Evolutionary conservation across 2,329 filamentous ascomycete species (phyloP).

Genomic region (Penicillium fuscoglaucum): DNA sequence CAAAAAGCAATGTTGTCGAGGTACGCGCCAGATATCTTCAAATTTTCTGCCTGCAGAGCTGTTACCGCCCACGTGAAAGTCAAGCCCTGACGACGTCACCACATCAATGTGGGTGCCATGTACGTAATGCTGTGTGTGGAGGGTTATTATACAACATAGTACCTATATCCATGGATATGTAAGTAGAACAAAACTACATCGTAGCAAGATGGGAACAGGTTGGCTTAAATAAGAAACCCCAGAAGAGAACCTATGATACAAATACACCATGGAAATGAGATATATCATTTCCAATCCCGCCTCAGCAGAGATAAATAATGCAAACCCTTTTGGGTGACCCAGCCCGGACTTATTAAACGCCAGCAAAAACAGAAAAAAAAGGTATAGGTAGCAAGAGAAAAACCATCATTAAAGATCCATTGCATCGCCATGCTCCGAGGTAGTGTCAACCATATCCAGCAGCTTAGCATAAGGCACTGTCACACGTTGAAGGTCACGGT

Average conservation of each 20-base stretch:
- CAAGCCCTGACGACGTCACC: constrained; percentile 25
- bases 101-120: background rate
- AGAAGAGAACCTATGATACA: constrained; percentile 15
- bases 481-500: constrained; percentile 86
- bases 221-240: background rate
- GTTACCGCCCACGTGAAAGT: constrained; percentile 32
- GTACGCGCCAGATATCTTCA: constrained; percentile 16
- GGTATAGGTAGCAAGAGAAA: constrained; percentile 7
- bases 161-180: too few species aligned
- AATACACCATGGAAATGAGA: constrained; percentile 9
- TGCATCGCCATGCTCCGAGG: constrained; percentile 34
- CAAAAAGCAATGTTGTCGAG: constrained; percentile 9
- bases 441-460: constrained; percentile 57
- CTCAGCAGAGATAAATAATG: constrained; percentile 11
- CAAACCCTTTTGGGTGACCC: constrained; percentile 13
- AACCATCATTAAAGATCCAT: constrained; percentile 35
- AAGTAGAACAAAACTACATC: background rate
- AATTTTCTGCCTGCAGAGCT: constrained; percentile 26
- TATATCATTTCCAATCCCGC: constrained; percentile 6
- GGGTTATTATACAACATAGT: background rate
- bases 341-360: constrained; percentile 23
- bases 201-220: background rate
- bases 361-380: constrained; percentile 8
- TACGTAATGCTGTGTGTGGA: background rate
- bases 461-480: constrained; percentile 92